Base-by-base conservation (phyloP, 2,329 filamentous ascomycete genomes). In the Blastomyces gilchristii region DNA sequence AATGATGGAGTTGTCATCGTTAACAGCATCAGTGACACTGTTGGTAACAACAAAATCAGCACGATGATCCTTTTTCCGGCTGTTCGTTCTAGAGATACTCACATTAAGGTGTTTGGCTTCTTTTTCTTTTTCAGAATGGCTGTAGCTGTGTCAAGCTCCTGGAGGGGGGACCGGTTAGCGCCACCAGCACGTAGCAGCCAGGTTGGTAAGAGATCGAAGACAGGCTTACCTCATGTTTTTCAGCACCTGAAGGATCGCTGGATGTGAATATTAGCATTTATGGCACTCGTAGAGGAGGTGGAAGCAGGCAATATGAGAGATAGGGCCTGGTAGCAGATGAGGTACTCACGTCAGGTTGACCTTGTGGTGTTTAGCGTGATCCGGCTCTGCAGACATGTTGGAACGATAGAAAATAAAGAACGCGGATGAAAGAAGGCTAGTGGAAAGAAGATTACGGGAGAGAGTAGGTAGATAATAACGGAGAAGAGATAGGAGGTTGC, bases 81-180 rank as follows among this genome's bases (percentile, higher is more conserved):
- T 6, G 25, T 12, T 54, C 6, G 9, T 22, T 54, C 16, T 28
- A n/a, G 28, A 62, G 47, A 62, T 62, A 78, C 87, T 77, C 83
- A 96, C 91, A 99, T 96, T 77, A 99, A 81, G 74, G 93, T 95
- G 81, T 99, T 99, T 72, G 92, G 92, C 90, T 99, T 99, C 92
- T 99, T 99, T 89, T 99, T 99, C 85, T 97, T 97, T 83, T 97
- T 97, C 73, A 99, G 85, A 72, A 99, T 99, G 70, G 94, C 94
- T 56, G 94, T 99, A 61, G 94, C 86, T 66, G 88, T 91, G 75
- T 96, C 94, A 77, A 97, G 90, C 72, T 91, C 87, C 87, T 95
- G 72, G 67, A 64, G 54, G 45, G n/a, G 58, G 52, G 16, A 54
- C 3, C 25, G 8, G 64, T 72, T 62, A 71, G 68, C 62, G 62